Conservation (phyloP, 257 asterid genomes). For the Henckelia pumila region DNA sequence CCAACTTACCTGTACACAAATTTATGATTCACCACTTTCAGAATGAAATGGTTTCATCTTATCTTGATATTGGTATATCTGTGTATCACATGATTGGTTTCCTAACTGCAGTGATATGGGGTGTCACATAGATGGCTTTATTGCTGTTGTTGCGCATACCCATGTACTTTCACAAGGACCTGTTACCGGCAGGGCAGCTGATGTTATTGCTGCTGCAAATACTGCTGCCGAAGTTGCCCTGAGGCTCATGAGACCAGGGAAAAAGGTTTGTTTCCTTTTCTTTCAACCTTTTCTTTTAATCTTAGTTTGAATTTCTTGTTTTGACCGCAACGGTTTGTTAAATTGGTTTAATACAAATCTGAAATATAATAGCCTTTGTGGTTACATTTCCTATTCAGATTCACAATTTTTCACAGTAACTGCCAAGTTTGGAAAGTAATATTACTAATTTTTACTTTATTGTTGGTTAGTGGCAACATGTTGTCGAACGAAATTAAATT, state of each 20-base stretch:
- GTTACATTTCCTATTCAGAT: background rate
- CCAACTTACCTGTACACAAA: background rate
- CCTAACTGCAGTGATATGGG: constrained; percentile 81
- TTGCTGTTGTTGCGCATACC: constrained; percentile 88
- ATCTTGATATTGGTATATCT: constrained; percentile 17
- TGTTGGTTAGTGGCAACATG: too few relatives aligned
- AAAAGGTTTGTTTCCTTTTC: constrained; percentile 44
- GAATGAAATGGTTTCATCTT: background rate
- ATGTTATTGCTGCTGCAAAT: constrained; percentile 92
- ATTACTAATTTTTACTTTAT: too few relatives aligned
- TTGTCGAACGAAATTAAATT: too few relatives aligned
- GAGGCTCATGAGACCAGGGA: constrained; percentile 94
- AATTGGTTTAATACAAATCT: background rate
- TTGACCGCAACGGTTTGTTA: background rate
- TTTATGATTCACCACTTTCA: background rate
- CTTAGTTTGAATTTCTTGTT: background rate
- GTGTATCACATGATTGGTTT: constrained; percentile 4
- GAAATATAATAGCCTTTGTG: background rate
- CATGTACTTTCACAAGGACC: constrained; percentile 84
- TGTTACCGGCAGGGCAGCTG: constrained; percentile 87
- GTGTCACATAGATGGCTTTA: constrained; percentile 96
- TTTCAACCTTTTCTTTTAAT: background rate
- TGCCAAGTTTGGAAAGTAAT: too few relatives aligned
- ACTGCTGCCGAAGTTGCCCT: constrained; percentile 95
- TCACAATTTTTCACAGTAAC: background rate